Base-by-base conservation (phyloP, 1,139 yeast species). In the Yamadazyma friedrichii region DNA sequence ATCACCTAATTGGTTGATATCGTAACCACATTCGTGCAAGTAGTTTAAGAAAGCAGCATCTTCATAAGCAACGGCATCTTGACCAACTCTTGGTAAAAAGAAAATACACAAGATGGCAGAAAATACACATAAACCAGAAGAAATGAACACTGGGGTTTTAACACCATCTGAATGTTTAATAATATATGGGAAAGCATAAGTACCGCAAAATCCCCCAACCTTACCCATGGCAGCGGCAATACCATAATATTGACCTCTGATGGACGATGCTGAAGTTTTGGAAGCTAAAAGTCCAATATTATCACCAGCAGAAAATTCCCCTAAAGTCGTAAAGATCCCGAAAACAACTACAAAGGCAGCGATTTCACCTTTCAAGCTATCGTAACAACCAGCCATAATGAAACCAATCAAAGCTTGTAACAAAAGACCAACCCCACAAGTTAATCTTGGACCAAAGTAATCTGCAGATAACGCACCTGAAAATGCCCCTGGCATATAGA, bases 251-350 rank as follows among this genome's bases (percentile, higher is more conserved):
- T 84, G 87, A 46, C 97, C 97, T 67, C 97, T 82, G 42, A 89
- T 77, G 22, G 95, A 82, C 12, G 96, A 84, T 33, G 96, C 86
- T 39, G 84, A 77, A 25, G 95, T 84, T 65, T 89, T 89, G 31
- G 96, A 78, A 22, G 96, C 95, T 47, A 91, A 71, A 44, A 86
- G 67, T 51, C 97, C 97, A 60, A 86, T 84, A 63, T 87, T 88
- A 64, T 89, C 88, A 65, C 98, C 98, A 12, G 96, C 91, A 20
- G 96, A 96, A 62, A 89, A 86, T 64, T 91, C 97, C 53, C 98
- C 98, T 37, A 88, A 71, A 6, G 96, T 72, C 58, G 80, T 68
- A 62, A 89, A 91, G 48, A 91, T 78, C 67, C 97, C 98, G 58
- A 84, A 89, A 15, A 86, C 84, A 31, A 88, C 93, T 35, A 82